phyloP scores from a whole-genome alignment of 1,139 yeast species.

The Petasospora rhodanensis region DNA sequence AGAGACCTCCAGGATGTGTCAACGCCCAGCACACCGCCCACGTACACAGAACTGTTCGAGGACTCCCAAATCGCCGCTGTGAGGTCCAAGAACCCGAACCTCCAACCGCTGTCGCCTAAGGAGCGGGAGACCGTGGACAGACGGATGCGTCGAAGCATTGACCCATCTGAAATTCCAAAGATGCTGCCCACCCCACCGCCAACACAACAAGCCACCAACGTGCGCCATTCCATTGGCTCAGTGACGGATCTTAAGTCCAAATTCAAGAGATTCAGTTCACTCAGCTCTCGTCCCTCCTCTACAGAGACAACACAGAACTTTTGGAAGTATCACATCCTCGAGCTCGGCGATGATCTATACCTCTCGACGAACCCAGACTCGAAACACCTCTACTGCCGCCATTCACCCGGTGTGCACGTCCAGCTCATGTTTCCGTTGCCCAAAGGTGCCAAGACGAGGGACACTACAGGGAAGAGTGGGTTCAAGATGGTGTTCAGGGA shows the following conservation, averaged over 20 bases:
- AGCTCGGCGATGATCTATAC: conserved; percentile 45
- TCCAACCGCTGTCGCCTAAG: conserved; percentile 15
- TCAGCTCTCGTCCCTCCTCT: not conserved
- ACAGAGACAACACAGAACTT: conserved; percentile 26
- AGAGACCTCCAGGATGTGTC: not conserved
- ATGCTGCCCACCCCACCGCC: too few species aligned
- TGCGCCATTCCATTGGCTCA: conserved; percentile 5
- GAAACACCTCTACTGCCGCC: conserved; percentile 49
- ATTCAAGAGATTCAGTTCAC: conserved; percentile 4
- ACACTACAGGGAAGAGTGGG: conserved; percentile 23
- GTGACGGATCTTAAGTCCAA: conserved; percentile 6
- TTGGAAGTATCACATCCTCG: conserved; percentile 59
- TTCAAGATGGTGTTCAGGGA: conserved; percentile 20
- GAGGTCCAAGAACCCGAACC: conserved; percentile 19
- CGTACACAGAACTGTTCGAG: not conserved
- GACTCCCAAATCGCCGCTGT: conserved; percentile 1
- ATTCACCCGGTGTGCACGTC: conserved; percentile 54
- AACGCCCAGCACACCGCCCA: not conserved
- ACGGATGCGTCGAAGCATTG: conserved; percentile 4
- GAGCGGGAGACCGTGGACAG: conserved; percentile 6
- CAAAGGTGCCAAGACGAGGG: conserved; percentile 27
- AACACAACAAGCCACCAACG: too few species aligned
- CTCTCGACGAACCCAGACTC: conserved; percentile 57
- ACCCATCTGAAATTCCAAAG: conserved; percentile 4
- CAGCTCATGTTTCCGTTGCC: conserved; percentile 31